Percentiles rank a stretch among this genome's conserved stretches.
Conservation (phyloP, 2,329 filamentous ascomycete genomes). For the Peltaster fructicola region DNA sequence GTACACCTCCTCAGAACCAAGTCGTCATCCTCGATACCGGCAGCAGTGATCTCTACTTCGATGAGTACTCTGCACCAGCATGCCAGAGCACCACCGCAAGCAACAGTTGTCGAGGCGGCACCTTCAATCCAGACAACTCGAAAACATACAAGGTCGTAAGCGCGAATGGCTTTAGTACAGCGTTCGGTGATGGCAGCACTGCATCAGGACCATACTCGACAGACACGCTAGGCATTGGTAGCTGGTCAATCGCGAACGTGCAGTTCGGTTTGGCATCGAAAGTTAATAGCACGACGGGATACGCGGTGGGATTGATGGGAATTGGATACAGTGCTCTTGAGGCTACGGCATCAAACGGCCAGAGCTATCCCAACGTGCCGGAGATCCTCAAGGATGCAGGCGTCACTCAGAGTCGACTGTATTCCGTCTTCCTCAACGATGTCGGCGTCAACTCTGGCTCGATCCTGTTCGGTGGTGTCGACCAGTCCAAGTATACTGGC, state of each 20-base stretch:
- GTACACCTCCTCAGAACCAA: conserved; percentile 17
- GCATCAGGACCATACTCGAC: conserved; percentile 13
- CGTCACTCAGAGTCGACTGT: conserved; percentile 16
- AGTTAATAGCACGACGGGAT: conserved; percentile 14
- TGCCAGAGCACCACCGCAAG: conserved; percentile 8
- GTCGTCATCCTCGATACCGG: conserved; percentile 19
- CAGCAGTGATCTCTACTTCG: conserved; percentile 18
- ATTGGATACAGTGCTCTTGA: conserved; percentile 16
- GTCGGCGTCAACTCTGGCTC: conserved; percentile 11
- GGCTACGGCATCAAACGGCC: conserved; percentile 6
- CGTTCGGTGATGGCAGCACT: conserved; percentile 15
- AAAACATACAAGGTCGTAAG: conserved; percentile 12
- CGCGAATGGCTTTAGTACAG: conserved; percentile 13
- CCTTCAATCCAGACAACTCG: conserved; percentile 12
- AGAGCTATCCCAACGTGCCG: conserved; percentile 17
- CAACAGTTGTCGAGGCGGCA: conserved; percentile 14
- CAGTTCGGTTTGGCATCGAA: conserved; percentile 16
- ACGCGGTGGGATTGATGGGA: conserved; percentile 16
- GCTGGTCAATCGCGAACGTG: conserved; percentile 12
- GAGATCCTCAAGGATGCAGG: conserved; percentile 15
- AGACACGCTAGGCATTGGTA: conserved; percentile 15
- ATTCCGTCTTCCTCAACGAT: conserved; percentile 18
- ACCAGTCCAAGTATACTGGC: conserved; percentile 15
- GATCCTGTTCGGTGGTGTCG: conserved; percentile 20
- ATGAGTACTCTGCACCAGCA: conserved; percentile 10